Evolutionary conservation across 768 basidiomycete genomes (phyloP).

Genomic region (Lyophyllum decastes): DNA sequence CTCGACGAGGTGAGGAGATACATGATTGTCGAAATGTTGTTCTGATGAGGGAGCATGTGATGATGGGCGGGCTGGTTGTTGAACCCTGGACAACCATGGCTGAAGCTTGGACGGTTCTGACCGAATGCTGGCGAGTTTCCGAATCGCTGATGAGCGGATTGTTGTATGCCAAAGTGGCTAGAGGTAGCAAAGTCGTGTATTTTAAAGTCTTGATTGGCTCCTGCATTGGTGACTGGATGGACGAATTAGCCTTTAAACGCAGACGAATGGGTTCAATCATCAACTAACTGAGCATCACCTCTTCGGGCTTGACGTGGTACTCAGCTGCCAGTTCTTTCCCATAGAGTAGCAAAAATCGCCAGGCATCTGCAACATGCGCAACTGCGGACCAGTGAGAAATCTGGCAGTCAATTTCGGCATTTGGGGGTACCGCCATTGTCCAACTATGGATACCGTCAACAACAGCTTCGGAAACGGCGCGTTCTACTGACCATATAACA

Average conservation of each 20-base stretch:
- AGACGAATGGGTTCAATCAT: not conserved
- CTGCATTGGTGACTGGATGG: conserved; percentile 38
- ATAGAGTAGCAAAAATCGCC: conserved; percentile 36
- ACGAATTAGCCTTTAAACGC: not conserved
- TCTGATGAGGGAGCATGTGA: conserved; percentile 21
- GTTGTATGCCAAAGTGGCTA: conserved; percentile 14
- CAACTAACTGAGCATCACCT: conserved; percentile 42
- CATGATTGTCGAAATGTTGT: conserved; percentile 34
- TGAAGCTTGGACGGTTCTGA: conserved; percentile 10
- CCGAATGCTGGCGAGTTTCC: conserved; percentile 10
- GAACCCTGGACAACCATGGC: not conserved
- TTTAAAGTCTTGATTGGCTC: conserved; percentile 41
- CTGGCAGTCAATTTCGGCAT: conserved; percentile 37
- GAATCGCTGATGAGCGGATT: conserved; percentile 13
- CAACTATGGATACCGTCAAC: conserved; percentile 31
- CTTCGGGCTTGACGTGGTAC: conserved; percentile 37
- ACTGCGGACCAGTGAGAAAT: conserved; percentile 32
- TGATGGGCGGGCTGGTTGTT: not conserved
- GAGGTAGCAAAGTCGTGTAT: conserved; percentile 31
- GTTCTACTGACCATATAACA: conserved; percentile 30
- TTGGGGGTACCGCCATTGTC: conserved; percentile 41
- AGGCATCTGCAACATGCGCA: conserved; percentile 32
- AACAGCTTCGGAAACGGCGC: not conserved
- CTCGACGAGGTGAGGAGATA: conserved; percentile 43
- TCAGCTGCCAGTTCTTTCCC: conserved; percentile 31